phyloP scores from a whole-genome alignment of 2,329 filamentous ascomycete species.

The Ophiobolus disseminans region DNA sequence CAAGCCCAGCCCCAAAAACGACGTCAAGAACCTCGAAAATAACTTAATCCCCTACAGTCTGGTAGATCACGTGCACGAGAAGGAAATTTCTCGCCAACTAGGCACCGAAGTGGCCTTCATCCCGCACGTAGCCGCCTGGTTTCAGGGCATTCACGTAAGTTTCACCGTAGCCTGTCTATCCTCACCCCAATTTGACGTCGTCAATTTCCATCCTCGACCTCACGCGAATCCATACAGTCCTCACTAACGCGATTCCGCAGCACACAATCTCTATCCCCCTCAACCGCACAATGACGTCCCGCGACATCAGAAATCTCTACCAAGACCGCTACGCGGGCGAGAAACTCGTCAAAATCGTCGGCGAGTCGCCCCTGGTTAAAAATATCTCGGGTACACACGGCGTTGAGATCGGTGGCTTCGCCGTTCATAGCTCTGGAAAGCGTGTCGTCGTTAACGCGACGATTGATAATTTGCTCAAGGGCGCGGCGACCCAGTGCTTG shows the following conservation, averaged over 20 bases:
- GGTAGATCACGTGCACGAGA: slow-evolving; percentile 94
- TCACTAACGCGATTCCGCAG: too few species aligned
- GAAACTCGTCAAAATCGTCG: slow-evolving; percentile 90
- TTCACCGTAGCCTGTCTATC: neutral
- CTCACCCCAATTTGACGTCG: too few species aligned
- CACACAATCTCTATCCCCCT: slow-evolving; percentile 91
- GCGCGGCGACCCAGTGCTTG: slow-evolving; percentile 89
- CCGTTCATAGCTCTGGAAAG: slow-evolving; percentile 88
- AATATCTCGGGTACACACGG: slow-evolving; percentile 84
- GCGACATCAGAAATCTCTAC: slow-evolving; percentile 92
- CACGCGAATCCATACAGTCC: too few species aligned
- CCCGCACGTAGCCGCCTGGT: slow-evolving; percentile 95
- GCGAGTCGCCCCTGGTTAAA: slow-evolving; percentile 86
- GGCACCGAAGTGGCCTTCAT: slow-evolving; percentile 80
- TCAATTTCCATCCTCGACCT: neutral
- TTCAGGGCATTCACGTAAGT: slow-evolving; percentile 83
- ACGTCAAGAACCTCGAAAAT: slow-evolving; percentile 79
- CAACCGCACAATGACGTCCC: slow-evolving; percentile 82
- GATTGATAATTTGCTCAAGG: slow-evolving; percentile 94
- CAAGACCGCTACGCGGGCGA: slow-evolving; percentile 96
- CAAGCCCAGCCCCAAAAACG: slow-evolving; percentile 93
- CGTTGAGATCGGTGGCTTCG: slow-evolving; percentile 93
- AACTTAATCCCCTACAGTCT: slow-evolving; percentile 92
- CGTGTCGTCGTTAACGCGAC: slow-evolving; percentile 92
- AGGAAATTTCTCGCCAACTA: slow-evolving; percentile 82